phyloP scores from a whole-genome alignment of 2,329 filamentous ascomycete genomes.

The Cladosporium cucumerinum region DNA sequence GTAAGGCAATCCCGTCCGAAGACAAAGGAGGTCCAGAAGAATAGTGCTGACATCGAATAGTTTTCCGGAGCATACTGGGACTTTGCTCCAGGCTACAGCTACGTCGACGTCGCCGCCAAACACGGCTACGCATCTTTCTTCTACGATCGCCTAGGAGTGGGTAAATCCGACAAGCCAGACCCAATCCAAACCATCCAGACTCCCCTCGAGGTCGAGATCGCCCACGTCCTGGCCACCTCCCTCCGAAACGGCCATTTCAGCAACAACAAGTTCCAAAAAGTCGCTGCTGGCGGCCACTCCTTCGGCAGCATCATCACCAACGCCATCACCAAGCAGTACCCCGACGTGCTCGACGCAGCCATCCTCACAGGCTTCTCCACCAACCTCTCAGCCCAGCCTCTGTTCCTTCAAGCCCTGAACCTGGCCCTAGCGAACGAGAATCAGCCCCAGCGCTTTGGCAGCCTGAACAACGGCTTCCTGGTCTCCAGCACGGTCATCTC shows the following conservation, averaged over 20 bases:
- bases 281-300: conserved; percentile 42
- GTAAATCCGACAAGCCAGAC: conserved; percentile 39
- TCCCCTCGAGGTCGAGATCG: conserved; percentile 37
- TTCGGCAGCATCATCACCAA: conserved; percentile 38
- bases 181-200: conserved; percentile 39
- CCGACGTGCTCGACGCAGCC: conserved; percentile 34
- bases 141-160: conserved; percentile 44
- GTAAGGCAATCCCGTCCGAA: not conserved
- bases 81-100: conserved; percentile 39
- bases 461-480: conserved; percentile 30
- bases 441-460: conserved; percentile 31
- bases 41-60: not conserved
- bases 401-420: conserved; percentile 29
- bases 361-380: conserved; percentile 39
- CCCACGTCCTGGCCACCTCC: conserved; percentile 33
- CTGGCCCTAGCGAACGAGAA: conserved; percentile 30
- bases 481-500: conserved; percentile 24
- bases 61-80: conserved; percentile 35
- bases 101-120: conserved; percentile 40
- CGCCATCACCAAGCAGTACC: conserved; percentile 34
- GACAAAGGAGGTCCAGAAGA: not conserved
- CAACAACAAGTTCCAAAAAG: conserved; percentile 31
- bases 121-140: conserved; percentile 41
- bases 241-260: conserved; percentile 33
- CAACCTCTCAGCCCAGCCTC: conserved; percentile 24